Evolutionary conservation across 768 basidiomycete species (phyloP).

Genomic region (Melanogaster broomeanus): DNA sequence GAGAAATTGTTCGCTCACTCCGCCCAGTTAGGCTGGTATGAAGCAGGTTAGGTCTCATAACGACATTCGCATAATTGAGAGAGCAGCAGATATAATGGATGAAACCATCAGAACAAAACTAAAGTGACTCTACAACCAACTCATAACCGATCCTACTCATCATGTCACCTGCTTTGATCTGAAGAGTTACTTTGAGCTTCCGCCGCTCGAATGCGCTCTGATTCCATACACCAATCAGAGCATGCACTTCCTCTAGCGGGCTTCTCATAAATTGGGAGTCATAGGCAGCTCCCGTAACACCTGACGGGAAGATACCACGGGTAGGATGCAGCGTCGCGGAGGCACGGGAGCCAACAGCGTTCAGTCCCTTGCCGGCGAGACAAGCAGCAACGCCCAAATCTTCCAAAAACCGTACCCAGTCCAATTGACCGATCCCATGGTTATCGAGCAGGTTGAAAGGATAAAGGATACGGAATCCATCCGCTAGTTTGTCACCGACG

Average conservation of each 20-base stretch:
- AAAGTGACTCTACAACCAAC: slow-evolving; percentile 31
- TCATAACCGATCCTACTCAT: slow-evolving; percentile 6
- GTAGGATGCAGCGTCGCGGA: slow-evolving; percentile 13
- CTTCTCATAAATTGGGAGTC: slow-evolving; percentile 19
- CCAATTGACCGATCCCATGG: slow-evolving; percentile 27
- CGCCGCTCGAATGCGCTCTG: slow-evolving; percentile 34
- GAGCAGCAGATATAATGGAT: no score
- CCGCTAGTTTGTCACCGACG: slow-evolving; percentile 16
- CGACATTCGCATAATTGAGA: no score
- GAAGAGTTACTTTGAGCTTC: slow-evolving; percentile 24
- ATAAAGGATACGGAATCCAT: slow-evolving; percentile 30
- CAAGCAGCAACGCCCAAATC: slow-evolving; percentile 30
- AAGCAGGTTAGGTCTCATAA: no score
- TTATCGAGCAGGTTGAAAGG: slow-evolving; percentile 23
- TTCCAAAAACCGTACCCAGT: slow-evolving; percentile 33
- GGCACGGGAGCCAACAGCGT: slow-evolving; percentile 23
- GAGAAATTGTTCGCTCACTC: no score
- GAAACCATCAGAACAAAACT: neutral
- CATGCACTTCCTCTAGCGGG: slow-evolving; percentile 22
- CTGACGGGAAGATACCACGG: slow-evolving; percentile 18
- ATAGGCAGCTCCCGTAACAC: slow-evolving; percentile 16
- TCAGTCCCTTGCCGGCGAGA: slow-evolving; percentile 21
- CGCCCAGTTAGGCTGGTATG: no score
- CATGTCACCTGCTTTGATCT: neutral
- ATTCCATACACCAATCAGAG: slow-evolving; percentile 31